Base-by-base conservation (phyloP, 495 filamentous ascomycete genomes). In the Podospora pseudopauciseta region DNA sequence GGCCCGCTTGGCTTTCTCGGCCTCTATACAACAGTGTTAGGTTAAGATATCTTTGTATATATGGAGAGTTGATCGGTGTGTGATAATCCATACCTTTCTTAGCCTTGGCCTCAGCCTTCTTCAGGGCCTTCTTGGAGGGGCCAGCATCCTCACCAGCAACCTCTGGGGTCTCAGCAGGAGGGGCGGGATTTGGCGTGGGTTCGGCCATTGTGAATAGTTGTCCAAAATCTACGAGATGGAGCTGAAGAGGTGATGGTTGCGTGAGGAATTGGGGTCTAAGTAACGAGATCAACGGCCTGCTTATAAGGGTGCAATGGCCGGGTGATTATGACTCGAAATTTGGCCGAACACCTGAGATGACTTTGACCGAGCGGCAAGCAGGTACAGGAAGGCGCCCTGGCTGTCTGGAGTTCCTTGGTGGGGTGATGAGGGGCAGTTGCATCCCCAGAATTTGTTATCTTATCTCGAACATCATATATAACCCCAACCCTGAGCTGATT, bases 21-120 rank as follows among this genome's bases (percentile, higher is more conserved):
- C 81, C 68, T 84, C 82, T 49, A 49, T 16, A 49, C 13, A 49
- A 49, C 3, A 49, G 39, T 49, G 39, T 16, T 13, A 49, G 13
- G 2, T 3, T 6, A 39, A 11, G 1, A 11, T 39, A 39, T 39
- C 34, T 39, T 39, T 11, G 34, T 11, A 39, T 39, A 6, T 39
- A 11, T 39, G 39, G 15, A 49, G 39, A 49, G 2, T 23, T 23
- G 15, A 49, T 2, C 39, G 39, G 13, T 49, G 15, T 13, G 39
- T 49, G 2, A 49, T 49, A 3, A 49, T 13, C 39, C 39, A 49
- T 49, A 49, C 39, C 7, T 67, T 84, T 84, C 72, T 81, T 81
- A 2, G 84, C 85, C 77, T 84, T 84, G 30, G 82, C 82, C 67
- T 82, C 82, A 61, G 82, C 82, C 76, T 86, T 86, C 77, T 86